Evolutionary conservation across 2,329 filamentous ascomycete genomes (phyloP).

Genomic region (Cylindrodendrum hubeiense): DNA sequence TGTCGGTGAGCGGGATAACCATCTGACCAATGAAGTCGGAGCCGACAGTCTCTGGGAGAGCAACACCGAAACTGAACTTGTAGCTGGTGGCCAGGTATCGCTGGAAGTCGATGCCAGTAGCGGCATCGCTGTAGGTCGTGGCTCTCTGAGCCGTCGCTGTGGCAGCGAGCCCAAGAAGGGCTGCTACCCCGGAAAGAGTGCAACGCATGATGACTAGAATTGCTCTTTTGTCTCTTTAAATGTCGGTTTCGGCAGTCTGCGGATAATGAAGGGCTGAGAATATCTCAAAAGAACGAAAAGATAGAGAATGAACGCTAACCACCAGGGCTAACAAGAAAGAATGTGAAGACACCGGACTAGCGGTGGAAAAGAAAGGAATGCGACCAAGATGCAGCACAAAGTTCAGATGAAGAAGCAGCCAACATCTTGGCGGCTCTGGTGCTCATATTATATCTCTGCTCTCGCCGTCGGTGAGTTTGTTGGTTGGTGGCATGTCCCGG

Average conservation of each 20-base stretch:
- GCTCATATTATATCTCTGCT: background rate
- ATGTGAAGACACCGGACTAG: slow-evolving; percentile 20
- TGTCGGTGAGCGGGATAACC: slow-evolving; percentile 54
- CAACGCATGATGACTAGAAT: slow-evolving; percentile 30
- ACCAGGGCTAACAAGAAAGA: slow-evolving; percentile 34
- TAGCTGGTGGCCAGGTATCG: slow-evolving; percentile 45
- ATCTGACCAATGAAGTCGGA: slow-evolving; percentile 69
- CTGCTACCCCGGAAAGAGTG: slow-evolving; percentile 24
- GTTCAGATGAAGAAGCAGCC: background rate
- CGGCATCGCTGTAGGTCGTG: slow-evolving; percentile 53
- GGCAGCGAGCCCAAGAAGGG: slow-evolving; percentile 39
- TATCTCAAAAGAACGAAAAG: slow-evolving; percentile 10
- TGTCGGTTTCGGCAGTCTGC: background rate
- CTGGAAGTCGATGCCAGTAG: slow-evolving; percentile 60
- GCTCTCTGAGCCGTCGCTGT: slow-evolving; percentile 36
- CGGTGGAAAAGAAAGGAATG: slow-evolving; percentile 26
- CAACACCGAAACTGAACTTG: slow-evolving; percentile 63
- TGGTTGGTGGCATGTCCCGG: no score
- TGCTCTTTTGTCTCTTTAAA: background rate
- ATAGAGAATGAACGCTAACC: slow-evolving; percentile 35
- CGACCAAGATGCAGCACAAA: slow-evolving; percentile 24
- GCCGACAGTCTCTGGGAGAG: slow-evolving; percentile 59
- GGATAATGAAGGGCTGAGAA: slow-evolving; percentile 11
- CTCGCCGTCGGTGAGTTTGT: background rate
- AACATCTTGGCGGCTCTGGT: background rate